Conservation (phyloP, 768 basidiomycete species). For the Dentipellis sp. region DNA sequence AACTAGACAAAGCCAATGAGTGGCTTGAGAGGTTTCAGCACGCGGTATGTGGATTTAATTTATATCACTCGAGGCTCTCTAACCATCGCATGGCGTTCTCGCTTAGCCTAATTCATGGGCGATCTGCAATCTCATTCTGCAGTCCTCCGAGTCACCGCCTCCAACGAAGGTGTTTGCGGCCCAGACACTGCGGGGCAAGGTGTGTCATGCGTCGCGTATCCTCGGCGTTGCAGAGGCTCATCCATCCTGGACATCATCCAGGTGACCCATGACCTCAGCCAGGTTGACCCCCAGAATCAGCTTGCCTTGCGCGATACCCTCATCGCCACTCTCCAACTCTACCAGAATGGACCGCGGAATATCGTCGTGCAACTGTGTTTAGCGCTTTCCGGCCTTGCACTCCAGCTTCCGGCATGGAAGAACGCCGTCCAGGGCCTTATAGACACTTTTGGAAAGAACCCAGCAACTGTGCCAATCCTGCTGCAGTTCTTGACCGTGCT, state of each 20-base stretch:
- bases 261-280: constrained; percentile 93
- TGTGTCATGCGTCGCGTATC: constrained; percentile 25
- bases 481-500: constrained; percentile 86
- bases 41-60: constrained; percentile 63
- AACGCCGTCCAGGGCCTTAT: constrained; percentile 77
- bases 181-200: constrained; percentile 94
- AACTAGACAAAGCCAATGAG: constrained; percentile 80
- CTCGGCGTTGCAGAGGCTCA: background rate
- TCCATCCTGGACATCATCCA: constrained; percentile 28
- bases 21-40: constrained; percentile 99
- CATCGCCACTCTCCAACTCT: constrained; percentile 61
- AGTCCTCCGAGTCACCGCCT: constrained; percentile 64
- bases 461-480: constrained; percentile 72
- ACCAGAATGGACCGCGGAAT: constrained; percentile 69
- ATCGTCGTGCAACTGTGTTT: constrained; percentile 87
- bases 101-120: constrained; percentile 94
- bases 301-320: constrained; percentile 84
- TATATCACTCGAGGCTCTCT: constrained; percentile 40
- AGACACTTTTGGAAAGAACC: constrained; percentile 76
- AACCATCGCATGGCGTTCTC: constrained; percentile 50
- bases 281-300: constrained; percentile 68
- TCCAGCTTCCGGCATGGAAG: constrained; percentile 83
- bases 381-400: constrained; percentile 81
- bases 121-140: constrained; percentile 86
- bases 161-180: constrained; percentile 91